phyloP scores from a whole-genome alignment of 257 asterid genomes.

The Solanum etuberosum region DNA sequence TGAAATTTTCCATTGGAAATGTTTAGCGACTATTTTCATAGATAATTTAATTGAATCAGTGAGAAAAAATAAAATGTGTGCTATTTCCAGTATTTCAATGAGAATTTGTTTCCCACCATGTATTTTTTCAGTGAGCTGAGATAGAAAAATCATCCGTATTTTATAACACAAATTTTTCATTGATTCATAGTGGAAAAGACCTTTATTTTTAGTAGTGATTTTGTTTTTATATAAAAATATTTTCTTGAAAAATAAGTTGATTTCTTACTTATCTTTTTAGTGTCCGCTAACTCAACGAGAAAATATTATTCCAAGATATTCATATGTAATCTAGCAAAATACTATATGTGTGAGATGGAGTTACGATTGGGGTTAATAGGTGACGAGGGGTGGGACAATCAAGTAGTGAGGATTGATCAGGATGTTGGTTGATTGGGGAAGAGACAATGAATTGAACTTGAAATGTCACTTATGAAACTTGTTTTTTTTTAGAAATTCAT shows the following conservation, averaged over 20 bases:
- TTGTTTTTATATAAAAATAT: too few species aligned
- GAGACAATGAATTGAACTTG: too few species aligned
- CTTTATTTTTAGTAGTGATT: neutral
- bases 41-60: too few species aligned
- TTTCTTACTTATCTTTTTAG: neutral
- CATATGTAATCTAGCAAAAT: too few species aligned
- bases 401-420: neutral
- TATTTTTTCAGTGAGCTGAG: neutral
- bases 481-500: too few species aligned
- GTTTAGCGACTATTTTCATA: too few species aligned
- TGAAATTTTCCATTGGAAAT: too few species aligned
- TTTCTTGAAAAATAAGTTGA: neutral
- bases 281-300: neutral
- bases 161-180: neutral
- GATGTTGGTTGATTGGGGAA: too few species aligned
- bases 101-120: neutral
- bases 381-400: neutral
- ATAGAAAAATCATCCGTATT: neutral
- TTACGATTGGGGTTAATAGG: too few species aligned
- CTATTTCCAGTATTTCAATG: too few species aligned
- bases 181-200: neutral
- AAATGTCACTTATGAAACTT: rapidly evolving
- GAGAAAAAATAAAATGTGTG: too few species aligned
- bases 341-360: neutral
- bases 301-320: too few species aligned